Conservation (phyloP, 441 rosid species). For the Euphorbia schlechtendalii region DNA sequence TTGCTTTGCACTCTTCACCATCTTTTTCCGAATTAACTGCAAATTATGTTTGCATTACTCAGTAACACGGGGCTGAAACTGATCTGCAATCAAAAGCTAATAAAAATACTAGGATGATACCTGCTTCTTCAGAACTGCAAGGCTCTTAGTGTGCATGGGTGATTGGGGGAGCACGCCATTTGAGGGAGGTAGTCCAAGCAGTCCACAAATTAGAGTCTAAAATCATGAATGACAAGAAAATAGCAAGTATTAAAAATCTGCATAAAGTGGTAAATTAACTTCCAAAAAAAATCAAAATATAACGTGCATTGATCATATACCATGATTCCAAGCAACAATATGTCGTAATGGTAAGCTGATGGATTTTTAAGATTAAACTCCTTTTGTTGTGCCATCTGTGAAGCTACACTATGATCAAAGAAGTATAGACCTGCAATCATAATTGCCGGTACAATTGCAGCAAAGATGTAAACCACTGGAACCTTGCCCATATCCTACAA, state of each 20-base stretch:
- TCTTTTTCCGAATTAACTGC: constrained; percentile 68
- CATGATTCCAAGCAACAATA: constrained; percentile 59
- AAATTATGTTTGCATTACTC: constrained; percentile 14
- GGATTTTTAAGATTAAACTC: constrained; percentile 84
- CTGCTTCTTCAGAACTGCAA: constrained; percentile 75
- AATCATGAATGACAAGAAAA: constrained; percentile 7
- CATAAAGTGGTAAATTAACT: constrained; percentile 7
- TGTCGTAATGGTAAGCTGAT: constrained; percentile 77
- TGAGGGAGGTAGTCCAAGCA: constrained; percentile 86
- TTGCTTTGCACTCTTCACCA: constrained; percentile 71
- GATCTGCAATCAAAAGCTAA: constrained; percentile 2
- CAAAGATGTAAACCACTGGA: constrained; percentile 50
- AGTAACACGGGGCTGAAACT: not conserved
- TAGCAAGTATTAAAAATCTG: constrained; percentile 9
- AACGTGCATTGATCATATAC: constrained; percentile 27
- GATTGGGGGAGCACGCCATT: constrained; percentile 91
- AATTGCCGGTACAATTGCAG: constrained; percentile 69
- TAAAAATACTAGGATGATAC: constrained; percentile 22
- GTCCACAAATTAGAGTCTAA: constrained; percentile 72
- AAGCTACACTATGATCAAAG: constrained; percentile 86
- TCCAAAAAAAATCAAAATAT: not conserved
- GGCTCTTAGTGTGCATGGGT: constrained; percentile 91
- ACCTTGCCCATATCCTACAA: constrained; percentile 80
- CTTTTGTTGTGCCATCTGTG: constrained; percentile 84
- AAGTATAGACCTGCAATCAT: constrained; percentile 87